phyloP scores from a whole-genome alignment of 805 yeast species.

The Zygosaccharomyces rouxii region DNA sequence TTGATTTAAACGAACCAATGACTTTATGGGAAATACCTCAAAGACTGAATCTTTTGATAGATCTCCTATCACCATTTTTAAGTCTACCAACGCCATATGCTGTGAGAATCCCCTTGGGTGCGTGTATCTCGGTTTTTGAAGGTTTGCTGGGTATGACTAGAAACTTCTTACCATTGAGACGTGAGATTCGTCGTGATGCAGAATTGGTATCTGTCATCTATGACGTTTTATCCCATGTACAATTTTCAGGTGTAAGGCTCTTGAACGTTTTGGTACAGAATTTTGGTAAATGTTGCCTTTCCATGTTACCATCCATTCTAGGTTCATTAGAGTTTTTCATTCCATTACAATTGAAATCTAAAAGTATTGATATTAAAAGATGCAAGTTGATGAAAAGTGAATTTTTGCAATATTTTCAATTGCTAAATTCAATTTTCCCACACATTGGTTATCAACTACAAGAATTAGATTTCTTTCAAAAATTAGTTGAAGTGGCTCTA shows the following conservation, averaged over 20 bases:
- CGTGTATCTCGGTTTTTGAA: conserved; percentile 48
- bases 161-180: conserved; percentile 50
- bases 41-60: conserved; percentile 46
- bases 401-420: conserved; percentile 22
- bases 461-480: conserved; percentile 50
- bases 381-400: conserved; percentile 24
- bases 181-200: conserved; percentile 53
- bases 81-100: conserved; percentile 51
- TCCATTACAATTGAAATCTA: conserved; percentile 46
- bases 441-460: conserved; percentile 38
- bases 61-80: conserved; percentile 44
- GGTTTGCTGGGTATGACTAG: conserved; percentile 51
- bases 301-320: conserved; percentile 48
- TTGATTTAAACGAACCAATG: conserved; percentile 56
- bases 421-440: conserved; percentile 19
- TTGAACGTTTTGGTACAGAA: conserved; percentile 31
- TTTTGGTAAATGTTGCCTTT: conserved; percentile 38
- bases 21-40: conserved; percentile 49
- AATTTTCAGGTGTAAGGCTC: conserved; percentile 42
- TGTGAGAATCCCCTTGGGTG: conserved; percentile 61
- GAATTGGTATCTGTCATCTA: conserved; percentile 43
- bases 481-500: conserved; percentile 56
- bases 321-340: conserved; percentile 54
- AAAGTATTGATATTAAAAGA: conserved; percentile 39
- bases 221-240: conserved; percentile 42